Evolutionary conservation across 345 rosid genomes (phyloP).

Genomic region (Microcos paniculata): DNA sequence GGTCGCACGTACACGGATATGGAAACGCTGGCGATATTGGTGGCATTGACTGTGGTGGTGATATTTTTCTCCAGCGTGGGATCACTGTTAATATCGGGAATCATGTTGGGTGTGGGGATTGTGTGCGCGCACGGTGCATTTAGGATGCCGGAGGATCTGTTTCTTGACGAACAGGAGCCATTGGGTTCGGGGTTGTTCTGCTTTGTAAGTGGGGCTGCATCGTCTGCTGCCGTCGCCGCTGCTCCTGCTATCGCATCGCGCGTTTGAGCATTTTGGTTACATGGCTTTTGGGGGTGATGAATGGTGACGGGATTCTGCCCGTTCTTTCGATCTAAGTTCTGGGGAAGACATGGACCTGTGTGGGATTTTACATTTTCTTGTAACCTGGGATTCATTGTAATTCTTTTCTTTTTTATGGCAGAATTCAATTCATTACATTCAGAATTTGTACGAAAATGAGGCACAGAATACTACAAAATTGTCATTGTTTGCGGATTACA

Average conservation of each 20-base stretch:
- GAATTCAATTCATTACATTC: neutral
- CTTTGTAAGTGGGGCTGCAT: slow-evolving; percentile 33
- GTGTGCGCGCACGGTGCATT: slow-evolving; percentile 49
- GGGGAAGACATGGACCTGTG: too few relatives aligned
- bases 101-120: slow-evolving; percentile 34
- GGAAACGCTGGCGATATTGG: slow-evolving; percentile 42
- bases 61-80: slow-evolving; percentile 55
- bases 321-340: neutral
- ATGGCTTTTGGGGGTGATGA: neutral
- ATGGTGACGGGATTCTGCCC: too few relatives aligned
- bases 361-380: neutral
- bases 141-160: slow-evolving; percentile 50
- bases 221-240: slow-evolving; percentile 37
- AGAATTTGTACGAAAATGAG: neutral
- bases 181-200: slow-evolving; percentile 37
- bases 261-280: slow-evolving; percentile 29
- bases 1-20: slow-evolving; percentile 49
- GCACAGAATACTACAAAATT: too few relatives aligned
- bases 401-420: neutral
- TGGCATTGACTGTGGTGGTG: slow-evolving; percentile 38
- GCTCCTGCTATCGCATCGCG: slow-evolving; percentile 30
- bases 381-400: neutral
- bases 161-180: slow-evolving; percentile 49
- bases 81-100: slow-evolving; percentile 41
- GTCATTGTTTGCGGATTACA: too few relatives aligned